These are phyloP conservation scores for Helotiales sp. DNA, from an alignment of 2,329 filamentous ascomycete species.

Conservation along the genomic window DNA sequence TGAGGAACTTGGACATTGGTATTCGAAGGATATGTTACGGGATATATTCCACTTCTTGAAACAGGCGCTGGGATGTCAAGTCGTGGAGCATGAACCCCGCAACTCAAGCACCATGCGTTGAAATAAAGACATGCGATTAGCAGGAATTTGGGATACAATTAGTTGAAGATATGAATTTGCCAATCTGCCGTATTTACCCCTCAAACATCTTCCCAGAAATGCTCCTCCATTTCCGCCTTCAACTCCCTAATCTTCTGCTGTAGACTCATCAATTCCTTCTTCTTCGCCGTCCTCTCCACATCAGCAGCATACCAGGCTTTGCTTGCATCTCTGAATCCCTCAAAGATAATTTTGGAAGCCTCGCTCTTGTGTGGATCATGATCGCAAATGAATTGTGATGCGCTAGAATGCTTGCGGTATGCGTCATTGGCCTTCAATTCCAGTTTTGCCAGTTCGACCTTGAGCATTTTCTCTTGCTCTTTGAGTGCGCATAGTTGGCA, in stretches of 20 bases:
- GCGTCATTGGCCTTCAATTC: not conserved
- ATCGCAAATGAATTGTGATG: not conserved
- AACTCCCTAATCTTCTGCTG: not conserved
- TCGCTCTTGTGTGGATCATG: not conserved
- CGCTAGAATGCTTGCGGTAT: not conserved
- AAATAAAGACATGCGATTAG: too few relatives aligned
- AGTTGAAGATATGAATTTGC: too few relatives aligned
- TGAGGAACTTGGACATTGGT: slow-evolving; percentile 51
- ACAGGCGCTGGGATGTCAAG: slow-evolving; percentile 23
- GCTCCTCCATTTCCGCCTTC: not conserved
- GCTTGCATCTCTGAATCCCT: not conserved
- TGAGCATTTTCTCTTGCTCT: not conserved
- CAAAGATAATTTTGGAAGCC: too few relatives aligned
- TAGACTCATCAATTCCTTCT: not conserved
- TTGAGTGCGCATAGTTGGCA: not conserved
- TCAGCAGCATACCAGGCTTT: not conserved
- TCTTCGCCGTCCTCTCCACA: not conserved
- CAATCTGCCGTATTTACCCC: too few relatives aligned
- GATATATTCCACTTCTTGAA: slow-evolving; percentile 46
- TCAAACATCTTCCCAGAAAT: not conserved
- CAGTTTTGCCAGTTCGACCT: not conserved
- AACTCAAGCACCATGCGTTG: too few relatives aligned
- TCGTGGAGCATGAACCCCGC: too few relatives aligned
- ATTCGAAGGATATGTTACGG: slow-evolving; percentile 48
- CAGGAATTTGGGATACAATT: too few relatives aligned